A percentile compares a stretch with the other conserved stretches of the same genome.
Evolutionary conservation across 257 asterid genomes (phyloP).

Genomic region (Lithospermum erythrorhizon): DNA sequence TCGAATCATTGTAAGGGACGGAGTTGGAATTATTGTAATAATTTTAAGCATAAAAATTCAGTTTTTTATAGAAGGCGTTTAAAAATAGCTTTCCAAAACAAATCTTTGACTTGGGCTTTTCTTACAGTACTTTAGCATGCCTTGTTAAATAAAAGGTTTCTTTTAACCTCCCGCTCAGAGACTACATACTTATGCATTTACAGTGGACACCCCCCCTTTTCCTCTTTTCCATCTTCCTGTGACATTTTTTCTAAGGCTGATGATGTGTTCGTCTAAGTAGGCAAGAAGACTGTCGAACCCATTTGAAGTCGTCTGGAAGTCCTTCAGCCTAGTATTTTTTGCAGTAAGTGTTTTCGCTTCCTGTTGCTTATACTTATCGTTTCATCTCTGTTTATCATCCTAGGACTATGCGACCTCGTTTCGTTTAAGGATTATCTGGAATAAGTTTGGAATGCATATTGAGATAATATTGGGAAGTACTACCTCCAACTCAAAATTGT

Average conservation of each 20-base stretch:
- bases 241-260: not conserved
- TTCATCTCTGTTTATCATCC: not conserved
- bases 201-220: not conserved
- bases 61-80: no score
- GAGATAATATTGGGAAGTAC: no score
- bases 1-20: no score
- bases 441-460: no score
- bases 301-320: constrained; percentile 76
- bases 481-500: no score
- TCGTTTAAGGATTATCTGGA: no score
- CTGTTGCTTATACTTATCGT: not conserved
- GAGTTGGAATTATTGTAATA: no score
- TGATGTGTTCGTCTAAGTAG: constrained; percentile 30
- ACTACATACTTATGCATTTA: no score
- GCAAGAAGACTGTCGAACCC: constrained; percentile 69
- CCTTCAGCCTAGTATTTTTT: constrained; percentile 90
- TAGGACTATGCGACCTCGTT: no score
- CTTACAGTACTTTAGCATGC: not conserved
- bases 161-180: no score
- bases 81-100: not conserved
- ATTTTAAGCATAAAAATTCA: no score
- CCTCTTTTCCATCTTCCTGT: not conserved
- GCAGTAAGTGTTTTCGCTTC: constrained; percentile 57
- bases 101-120: not conserved
- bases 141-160: not conserved